Evolutionary conservation across 2,329 filamentous ascomycete genomes (phyloP), one percentile per base, ranked within the genome.

Genomic region (Metarhizium sp.): DNA sequence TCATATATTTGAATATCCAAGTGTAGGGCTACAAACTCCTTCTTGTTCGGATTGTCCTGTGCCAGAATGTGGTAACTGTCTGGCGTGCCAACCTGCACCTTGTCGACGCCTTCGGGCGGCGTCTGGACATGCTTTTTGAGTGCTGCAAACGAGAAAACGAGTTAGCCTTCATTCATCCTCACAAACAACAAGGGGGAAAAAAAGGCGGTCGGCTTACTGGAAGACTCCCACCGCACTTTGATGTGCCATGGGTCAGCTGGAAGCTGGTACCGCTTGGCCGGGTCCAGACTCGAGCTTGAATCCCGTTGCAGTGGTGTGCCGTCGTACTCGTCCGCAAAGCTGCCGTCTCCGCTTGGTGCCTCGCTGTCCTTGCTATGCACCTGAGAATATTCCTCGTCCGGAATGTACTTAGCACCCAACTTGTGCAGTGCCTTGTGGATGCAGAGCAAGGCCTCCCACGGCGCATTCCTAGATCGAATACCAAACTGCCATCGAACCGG

Each of bases 401-500:
- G 75, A 3, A 95, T 84, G 87, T 95, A 97, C 51, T 91, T 85
- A 13, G 92, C 94, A 36, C 90, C 92, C 65, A 96, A 85, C 61
- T 92, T 92, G 58, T 85, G 79, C 47, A 99, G 76, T 0, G 94
- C 92, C 69, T 92, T 91, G 77, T 96, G 96, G 55, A 99, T 94
- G 65, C 92, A 96, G 30, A 95, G 76, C 70, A 99, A 87, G 0
- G 94, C 94, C 69, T 99, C 94, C 64, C 92, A 90, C 0, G 94
- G 94, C 55, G 90, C 88, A 66, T 97, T 99, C 51, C 94, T 85
- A 49, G 90, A 96, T 42, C 94, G 84, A 59, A 99, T 99, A 55
- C 94, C 94, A 67, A 99, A 99, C 69, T 99, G 94, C 94, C 94
- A 99, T 61, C 92, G 90, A 16, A 92, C 89, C 1, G 88, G 88